These are phyloP conservation scores for Phialocephala subalpina DNA, from an alignment of 2,329 filamentous ascomycete genomes.

Conservation along the genomic window DNA sequence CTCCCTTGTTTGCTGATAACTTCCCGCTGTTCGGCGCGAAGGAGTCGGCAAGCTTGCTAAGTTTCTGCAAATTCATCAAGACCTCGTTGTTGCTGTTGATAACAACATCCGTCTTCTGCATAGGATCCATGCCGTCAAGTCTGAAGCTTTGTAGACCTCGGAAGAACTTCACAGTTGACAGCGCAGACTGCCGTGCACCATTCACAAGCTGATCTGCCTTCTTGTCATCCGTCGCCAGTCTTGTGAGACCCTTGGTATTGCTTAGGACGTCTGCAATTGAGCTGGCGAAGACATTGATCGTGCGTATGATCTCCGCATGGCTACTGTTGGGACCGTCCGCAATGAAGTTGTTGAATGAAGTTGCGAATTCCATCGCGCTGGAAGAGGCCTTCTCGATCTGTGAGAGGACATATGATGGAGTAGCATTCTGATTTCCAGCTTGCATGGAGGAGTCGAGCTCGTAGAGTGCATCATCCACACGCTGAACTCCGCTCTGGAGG, in stretches of 20 bases:
- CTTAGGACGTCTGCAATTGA: conserved; percentile 92
- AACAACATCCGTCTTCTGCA: conserved; percentile 95
- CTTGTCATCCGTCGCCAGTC: conserved; percentile 94
- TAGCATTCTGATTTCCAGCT: conserved; percentile 97
- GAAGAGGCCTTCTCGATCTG: conserved; percentile 97
- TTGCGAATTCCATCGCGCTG: conserved; percentile 96
- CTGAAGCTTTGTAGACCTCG: conserved; percentile 92
- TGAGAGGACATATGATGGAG: conserved; percentile 91
- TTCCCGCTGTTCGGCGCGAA: conserved; percentile 90
- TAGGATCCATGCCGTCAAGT: conserved; percentile 85
- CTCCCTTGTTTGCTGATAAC: conserved; percentile 79
- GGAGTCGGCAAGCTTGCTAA: conserved; percentile 91
- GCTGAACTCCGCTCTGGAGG: conserved; percentile 88
- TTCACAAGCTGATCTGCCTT: conserved; percentile 87
- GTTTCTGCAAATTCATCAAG: conserved; percentile 88
- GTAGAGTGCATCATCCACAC: conserved; percentile 96
- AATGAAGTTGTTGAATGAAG: conserved; percentile 98
- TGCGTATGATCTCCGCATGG: conserved; percentile 91
- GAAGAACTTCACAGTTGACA: conserved; percentile 93
- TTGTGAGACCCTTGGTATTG: conserved; percentile 94
- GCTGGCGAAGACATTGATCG: conserved; percentile 88
- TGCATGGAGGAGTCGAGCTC: conserved; percentile 98
- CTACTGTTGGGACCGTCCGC: conserved; percentile 92
- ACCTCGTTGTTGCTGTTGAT: conserved; percentile 98
- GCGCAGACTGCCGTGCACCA: conserved; percentile 83